phyloP scores from a whole-genome alignment of 2,329 filamentous ascomycete species.

The Xylaria sp. region DNA sequence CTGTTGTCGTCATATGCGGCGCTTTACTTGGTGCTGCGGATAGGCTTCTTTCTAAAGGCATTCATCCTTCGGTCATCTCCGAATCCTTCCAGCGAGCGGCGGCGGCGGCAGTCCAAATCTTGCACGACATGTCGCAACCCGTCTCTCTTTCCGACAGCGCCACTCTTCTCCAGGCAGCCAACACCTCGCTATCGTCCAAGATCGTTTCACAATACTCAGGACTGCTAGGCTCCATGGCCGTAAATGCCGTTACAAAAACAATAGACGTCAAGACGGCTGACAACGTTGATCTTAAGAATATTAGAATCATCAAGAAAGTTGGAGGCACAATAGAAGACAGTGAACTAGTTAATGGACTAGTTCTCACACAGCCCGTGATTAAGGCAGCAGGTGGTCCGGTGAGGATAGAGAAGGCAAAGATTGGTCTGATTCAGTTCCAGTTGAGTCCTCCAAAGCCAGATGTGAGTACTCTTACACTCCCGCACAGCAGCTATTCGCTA shows the following conservation, averaged over 20 bases:
- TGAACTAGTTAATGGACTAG: slow-evolving; percentile 93
- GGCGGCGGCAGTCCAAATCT: slow-evolving; percentile 82
- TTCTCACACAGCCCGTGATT: slow-evolving; percentile 88
- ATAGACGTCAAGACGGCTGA: slow-evolving; percentile 95
- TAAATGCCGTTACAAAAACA: slow-evolving; percentile 93
- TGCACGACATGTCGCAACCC: slow-evolving; percentile 95
- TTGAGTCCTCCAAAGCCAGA: slow-evolving; percentile 97
- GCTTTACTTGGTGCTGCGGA: slow-evolving; percentile 94
- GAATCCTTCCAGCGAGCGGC: slow-evolving; percentile 97
- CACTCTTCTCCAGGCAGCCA: slow-evolving; percentile 92
- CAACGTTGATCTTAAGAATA: slow-evolving; percentile 96
- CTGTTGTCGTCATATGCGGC: slow-evolving; percentile 96
- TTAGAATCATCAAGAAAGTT: slow-evolving; percentile 95
- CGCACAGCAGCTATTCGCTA: background rate
- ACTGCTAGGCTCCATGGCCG: slow-evolving; percentile 94
- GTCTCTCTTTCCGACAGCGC: slow-evolving; percentile 87
- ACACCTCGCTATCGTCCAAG: slow-evolving; percentile 96
- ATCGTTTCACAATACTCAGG: slow-evolving; percentile 98
- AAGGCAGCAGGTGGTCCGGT: slow-evolving; percentile 91
- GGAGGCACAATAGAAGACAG: slow-evolving; percentile 98
- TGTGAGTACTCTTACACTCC: slow-evolving; percentile 54
- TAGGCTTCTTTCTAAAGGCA: slow-evolving; percentile 86
- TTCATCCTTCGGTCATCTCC: slow-evolving; percentile 97
- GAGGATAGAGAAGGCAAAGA: slow-evolving; percentile 95
- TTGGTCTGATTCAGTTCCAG: slow-evolving; percentile 98